These are phyloP conservation scores for Aspergillus sclerotioniger DNA, from an alignment of 495 filamentous ascomycete species.

Conservation along the genomic window DNA sequence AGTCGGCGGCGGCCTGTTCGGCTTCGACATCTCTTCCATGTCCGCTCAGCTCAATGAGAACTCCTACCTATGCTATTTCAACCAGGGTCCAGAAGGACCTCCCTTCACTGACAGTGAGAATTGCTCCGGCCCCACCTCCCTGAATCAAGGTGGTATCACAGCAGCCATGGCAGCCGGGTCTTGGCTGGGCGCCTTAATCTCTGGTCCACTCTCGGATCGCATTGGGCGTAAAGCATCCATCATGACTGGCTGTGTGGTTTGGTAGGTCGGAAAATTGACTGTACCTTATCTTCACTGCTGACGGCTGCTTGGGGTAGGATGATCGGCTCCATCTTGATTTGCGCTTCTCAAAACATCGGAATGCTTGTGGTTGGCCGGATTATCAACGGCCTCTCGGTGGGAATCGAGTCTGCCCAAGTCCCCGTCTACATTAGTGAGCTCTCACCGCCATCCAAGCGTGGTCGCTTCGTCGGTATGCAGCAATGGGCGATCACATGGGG, in stretches of 20 bases:
- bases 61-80: constrained; percentile 65
- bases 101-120: constrained; percentile 29
- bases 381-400: constrained; percentile 76
- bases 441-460: constrained; percentile 67
- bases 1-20: constrained; percentile 77
- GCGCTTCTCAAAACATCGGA: constrained; percentile 69
- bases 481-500: constrained; percentile 83
- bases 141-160: constrained; percentile 59
- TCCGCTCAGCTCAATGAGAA: constrained; percentile 53
- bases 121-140: constrained; percentile 49
- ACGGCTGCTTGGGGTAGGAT: constrained; percentile 31
- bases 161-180: constrained; percentile 75
- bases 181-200: constrained; percentile 67
- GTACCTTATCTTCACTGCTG: neutral
- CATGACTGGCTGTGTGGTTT: constrained; percentile 61
- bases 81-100: constrained; percentile 40
- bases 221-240: constrained; percentile 69
- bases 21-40: constrained; percentile 82
- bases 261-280: constrained; percentile 38
- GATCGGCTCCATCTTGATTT: constrained; percentile 66
- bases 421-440: constrained; percentile 81
- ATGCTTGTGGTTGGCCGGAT: constrained; percentile 74
- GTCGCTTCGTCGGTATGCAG: constrained; percentile 69
- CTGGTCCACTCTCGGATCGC: constrained; percentile 64
- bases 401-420: constrained; percentile 77